Evolutionary conservation across 208 protist genomes (phyloP), one percentile per base, ranked within the genome.

Genomic region (Wallacemonas sp.): DNA sequence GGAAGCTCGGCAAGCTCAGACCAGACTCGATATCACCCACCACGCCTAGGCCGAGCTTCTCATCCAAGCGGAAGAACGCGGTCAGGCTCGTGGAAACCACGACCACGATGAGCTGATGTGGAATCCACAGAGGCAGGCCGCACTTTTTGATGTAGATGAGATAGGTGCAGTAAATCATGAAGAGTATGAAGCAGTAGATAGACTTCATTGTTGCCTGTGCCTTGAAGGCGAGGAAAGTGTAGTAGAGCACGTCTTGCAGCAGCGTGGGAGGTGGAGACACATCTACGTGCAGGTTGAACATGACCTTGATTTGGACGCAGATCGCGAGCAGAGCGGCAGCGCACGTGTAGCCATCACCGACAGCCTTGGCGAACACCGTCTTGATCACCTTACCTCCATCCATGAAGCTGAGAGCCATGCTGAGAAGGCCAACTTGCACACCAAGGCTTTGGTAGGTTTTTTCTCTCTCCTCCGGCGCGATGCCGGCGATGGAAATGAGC

Each of bases 21-120:
- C 12, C 63, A 1, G 63, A 71, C 0, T 75, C 70, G 30, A 87
- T 67, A 21, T 77, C 66, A 21, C 66, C 64, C 44, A 87, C 80
- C 5, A 83, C 83, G 1, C 64, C 33, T 0, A 47, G 59, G 41
- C 68, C 51, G 17, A 67, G 49, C 11, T 45, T 36, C 44, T 70
- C 2, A 46, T 86, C 68, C 8, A 86, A 65, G 1, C 44, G 58
- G 31, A 77, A 68, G 30, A 54, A 41, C 55, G 49, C 73, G 26
- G 80, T 86, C 22, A 86, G 12, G 2, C 79, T 30, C 17, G 64
- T 86, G n/a, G 76, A 80, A 1, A 75, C 68, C 28, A 86, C 77
- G 45, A 86, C 70, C 21, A 86, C 76, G 51, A 86, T 82, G 31
- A 86, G 76, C 73, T 82, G 80, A 51, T 86, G 80, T 21, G 80